phyloP scores from a whole-genome alignment of 2,329 filamentous ascomycete species.

The Neurospora sp. region DNA sequence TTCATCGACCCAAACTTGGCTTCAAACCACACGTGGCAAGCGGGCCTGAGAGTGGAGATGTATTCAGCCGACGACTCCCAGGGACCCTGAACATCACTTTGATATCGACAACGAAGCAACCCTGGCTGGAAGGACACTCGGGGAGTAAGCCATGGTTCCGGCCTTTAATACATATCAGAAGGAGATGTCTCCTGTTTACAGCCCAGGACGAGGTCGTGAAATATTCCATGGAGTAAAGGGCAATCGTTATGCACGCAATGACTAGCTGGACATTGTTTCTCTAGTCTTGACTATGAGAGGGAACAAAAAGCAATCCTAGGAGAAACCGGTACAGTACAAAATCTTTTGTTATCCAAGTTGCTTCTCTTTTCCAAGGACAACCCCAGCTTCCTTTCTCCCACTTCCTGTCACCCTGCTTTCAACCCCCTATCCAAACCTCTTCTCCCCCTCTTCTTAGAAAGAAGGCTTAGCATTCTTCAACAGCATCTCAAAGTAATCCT shows the following conservation, averaged over 20 bases:
- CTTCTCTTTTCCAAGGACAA: not conserved
- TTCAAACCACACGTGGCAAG: not conserved
- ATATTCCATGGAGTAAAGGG: not conserved
- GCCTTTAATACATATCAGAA: not conserved
- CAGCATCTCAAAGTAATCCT: slow-evolving; percentile 34
- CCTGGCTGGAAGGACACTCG: not conserved
- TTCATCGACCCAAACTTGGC: not conserved
- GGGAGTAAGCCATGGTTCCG: not conserved
- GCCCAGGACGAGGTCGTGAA: not conserved
- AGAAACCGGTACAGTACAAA: not conserved
- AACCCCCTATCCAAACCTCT: not conserved
- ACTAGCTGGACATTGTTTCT: not conserved
- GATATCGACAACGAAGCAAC: not conserved
- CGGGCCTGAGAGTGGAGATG: not conserved
- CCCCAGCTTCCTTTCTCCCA: not conserved
- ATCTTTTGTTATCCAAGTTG: not conserved
- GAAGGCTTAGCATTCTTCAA: slow-evolving; percentile 30
- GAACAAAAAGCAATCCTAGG: not conserved
- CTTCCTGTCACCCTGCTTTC: slow-evolving; percentile 1
- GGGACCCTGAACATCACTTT: not conserved
- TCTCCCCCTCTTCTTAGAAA: slow-evolving; percentile 14
- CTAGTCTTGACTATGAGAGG: not conserved
- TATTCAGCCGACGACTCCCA: not conserved
- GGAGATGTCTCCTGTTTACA: not conserved
- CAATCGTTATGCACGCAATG: not conserved